Conservation (phyloP, 1,284 basidiomycete species). For the Porphyrellus sp. region DNA sequence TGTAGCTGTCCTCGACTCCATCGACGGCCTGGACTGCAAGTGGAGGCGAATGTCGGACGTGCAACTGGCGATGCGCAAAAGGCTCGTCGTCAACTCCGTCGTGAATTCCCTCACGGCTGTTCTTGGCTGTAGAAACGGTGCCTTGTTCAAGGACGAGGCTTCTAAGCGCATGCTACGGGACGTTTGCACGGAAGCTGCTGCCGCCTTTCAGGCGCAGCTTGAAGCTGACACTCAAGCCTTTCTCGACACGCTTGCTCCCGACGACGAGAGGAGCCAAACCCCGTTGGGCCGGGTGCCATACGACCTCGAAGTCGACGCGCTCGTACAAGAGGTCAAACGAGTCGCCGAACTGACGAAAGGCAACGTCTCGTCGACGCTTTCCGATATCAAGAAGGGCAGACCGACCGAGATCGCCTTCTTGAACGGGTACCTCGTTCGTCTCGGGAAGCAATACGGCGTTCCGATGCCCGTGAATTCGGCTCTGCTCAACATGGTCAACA, state of each 20-base stretch:
- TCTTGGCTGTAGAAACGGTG: constrained; percentile 79
- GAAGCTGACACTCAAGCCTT: constrained; percentile 44
- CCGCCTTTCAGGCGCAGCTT: constrained; percentile 52
- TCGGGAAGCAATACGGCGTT: constrained; percentile 64
- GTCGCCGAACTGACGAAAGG: constrained; percentile 54
- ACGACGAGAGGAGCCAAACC: constrained; percentile 31
- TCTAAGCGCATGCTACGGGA: constrained; percentile 45
- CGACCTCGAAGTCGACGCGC: constrained; percentile 37
- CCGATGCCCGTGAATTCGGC: constrained; percentile 61
- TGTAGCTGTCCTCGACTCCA: constrained; percentile 59
- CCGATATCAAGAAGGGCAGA: constrained; percentile 59
- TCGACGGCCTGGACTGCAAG: constrained; percentile 54
- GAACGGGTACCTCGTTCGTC: constrained; percentile 77
- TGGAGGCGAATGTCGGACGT: constrained; percentile 74
- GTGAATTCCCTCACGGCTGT: constrained; percentile 90
- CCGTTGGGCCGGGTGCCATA: constrained; percentile 43
- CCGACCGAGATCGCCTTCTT: constrained; percentile 80
- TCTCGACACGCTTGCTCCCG: constrained; percentile 33
- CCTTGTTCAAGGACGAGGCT: constrained; percentile 49
- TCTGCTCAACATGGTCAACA: constrained; percentile 60
- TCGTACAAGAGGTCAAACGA: constrained; percentile 52
- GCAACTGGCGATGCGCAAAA: constrained; percentile 73
- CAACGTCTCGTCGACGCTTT: constrained; percentile 79
- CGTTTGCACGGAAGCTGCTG: constrained; percentile 61
- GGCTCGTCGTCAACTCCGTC: constrained; percentile 81